Conservation (phyloP, 257 asterid species). For the Gardenia jasminoides region DNA sequence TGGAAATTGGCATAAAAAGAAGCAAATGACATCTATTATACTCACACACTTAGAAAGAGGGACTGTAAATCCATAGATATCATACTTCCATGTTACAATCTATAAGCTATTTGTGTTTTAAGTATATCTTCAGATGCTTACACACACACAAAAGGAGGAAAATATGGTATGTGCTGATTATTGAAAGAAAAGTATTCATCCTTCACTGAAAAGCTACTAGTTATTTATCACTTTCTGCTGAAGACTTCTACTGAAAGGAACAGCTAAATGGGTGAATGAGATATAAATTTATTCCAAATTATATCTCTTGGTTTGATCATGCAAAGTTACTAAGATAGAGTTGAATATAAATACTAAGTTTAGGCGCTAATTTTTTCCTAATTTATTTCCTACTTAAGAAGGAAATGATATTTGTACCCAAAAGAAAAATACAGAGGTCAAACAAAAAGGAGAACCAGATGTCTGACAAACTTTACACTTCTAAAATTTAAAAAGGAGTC, state of each 20-base stretch:
- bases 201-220: background rate
- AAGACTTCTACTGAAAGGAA: background rate
- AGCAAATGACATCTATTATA: background rate
- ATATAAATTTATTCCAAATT: background rate
- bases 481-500: conserved; percentile 11
- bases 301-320: background rate
- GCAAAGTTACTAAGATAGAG: too few relatives aligned
- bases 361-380: background rate
- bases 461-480: background rate
- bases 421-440: background rate
- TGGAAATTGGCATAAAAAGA: background rate
- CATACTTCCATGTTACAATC: background rate
- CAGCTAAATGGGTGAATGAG: background rate
- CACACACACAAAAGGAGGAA: background rate
- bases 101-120: background rate
- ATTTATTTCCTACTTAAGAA: background rate
- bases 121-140: background rate
- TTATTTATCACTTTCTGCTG: background rate
- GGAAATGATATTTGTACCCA: background rate
- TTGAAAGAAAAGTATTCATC: background rate
- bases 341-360: background rate
- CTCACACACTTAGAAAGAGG: background rate
- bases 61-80: background rate
- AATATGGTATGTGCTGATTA: background rate
- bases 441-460: background rate